These are phyloP conservation scores for Suhomyces vadensis DNA, from an alignment of 805 yeast genomes.

Conservation along the genomic window DNA sequence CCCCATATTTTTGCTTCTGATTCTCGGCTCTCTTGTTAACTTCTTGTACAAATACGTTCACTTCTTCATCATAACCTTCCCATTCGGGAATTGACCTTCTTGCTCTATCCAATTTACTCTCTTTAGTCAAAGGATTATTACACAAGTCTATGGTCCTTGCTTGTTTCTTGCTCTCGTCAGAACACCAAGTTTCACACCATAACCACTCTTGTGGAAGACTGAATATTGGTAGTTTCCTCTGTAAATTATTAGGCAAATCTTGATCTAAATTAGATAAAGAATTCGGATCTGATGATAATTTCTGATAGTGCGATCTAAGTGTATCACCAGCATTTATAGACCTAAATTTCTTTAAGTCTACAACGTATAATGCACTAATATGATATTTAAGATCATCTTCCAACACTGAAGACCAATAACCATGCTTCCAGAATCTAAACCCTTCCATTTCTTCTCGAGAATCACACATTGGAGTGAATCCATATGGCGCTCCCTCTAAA, in stretches of 20 bases:
- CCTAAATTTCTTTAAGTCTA: slow-evolving; percentile 72
- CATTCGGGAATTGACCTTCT: slow-evolving; percentile 78
- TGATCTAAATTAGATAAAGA: slow-evolving; percentile 87
- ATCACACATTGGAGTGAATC: slow-evolving; percentile 85
- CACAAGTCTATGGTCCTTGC: slow-evolving; percentile 86
- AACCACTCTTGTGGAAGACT: slow-evolving; percentile 83
- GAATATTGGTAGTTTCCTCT: slow-evolving; percentile 61
- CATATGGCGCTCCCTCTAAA: slow-evolving; percentile 80
- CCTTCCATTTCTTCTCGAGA: slow-evolving; percentile 80
- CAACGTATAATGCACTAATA: slow-evolving; percentile 80
- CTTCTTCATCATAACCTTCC: slow-evolving; percentile 61
- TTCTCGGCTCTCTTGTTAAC: background rate
- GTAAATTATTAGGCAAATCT: slow-evolving; percentile 89
- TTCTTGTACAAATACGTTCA: slow-evolving; percentile 29
- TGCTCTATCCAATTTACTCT: slow-evolving; percentile 74
- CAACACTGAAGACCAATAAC: slow-evolving; percentile 78
- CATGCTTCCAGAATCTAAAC: slow-evolving; percentile 87
- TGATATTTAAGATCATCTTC: slow-evolving; percentile 66
- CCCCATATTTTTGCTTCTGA: background rate
- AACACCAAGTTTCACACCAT: slow-evolving; percentile 95
- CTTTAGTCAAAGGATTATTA: slow-evolving; percentile 80
- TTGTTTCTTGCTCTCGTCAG: slow-evolving; percentile 53
- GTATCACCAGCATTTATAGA: slow-evolving; percentile 71
- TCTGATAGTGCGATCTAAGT: slow-evolving; percentile 82
- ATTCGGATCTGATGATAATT: slow-evolving; percentile 71